A percentile compares a stretch with the other conserved stretches of the same genome.
phyloP scores from a whole-genome alignment of 495 filamentous ascomycete genomes.

The Penicillium chermesinum region DNA sequence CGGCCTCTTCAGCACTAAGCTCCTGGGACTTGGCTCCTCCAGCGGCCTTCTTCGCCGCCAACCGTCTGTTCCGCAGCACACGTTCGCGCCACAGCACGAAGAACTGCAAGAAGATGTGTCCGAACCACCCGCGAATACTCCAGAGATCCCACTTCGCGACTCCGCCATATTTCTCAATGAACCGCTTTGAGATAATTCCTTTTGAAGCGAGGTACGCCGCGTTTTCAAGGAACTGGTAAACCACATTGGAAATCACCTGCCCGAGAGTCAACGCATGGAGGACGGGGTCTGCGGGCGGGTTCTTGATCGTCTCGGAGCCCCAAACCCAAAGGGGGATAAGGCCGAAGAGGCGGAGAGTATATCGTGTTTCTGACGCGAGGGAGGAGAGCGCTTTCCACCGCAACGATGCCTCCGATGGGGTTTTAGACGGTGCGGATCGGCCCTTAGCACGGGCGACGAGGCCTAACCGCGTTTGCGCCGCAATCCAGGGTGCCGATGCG shows the following conservation, averaged over 20 bases:
- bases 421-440: slow-evolving; percentile 10
- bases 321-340: slow-evolving; percentile 73
- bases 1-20: slow-evolving; percentile 33
- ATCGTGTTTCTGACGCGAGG: slow-evolving; percentile 63
- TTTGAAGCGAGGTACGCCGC: slow-evolving; percentile 69
- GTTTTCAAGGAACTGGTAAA: slow-evolving; percentile 81
- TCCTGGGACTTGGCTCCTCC: slow-evolving; percentile 16
- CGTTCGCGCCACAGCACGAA: slow-evolving; percentile 53
- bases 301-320: slow-evolving; percentile 51
- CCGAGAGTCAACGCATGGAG: slow-evolving; percentile 51
- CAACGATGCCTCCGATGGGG: slow-evolving; percentile 31
- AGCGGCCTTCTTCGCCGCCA: slow-evolving; percentile 15
- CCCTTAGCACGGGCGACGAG: slow-evolving; percentile 34
- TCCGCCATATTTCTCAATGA: slow-evolving; percentile 55
- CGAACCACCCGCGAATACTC: slow-evolving; percentile 76
- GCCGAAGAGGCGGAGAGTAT: slow-evolving; percentile 73
- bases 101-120: slow-evolving; percentile 72
- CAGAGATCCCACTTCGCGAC: slow-evolving; percentile 57
- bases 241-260: slow-evolving; percentile 62
- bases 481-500: slow-evolving; percentile 34
- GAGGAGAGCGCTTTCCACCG: slow-evolving; percentile 48
- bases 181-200: slow-evolving; percentile 37
- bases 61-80: slow-evolving; percentile 30
- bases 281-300: slow-evolving; percentile 43
- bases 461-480: slow-evolving; percentile 31